Percentiles rank a stretch among this genome's conserved stretches.
These are phyloP conservation scores for Citrus sp. DNA, from an alignment of 345 rosid species.

Conservation along the genomic window DNA sequence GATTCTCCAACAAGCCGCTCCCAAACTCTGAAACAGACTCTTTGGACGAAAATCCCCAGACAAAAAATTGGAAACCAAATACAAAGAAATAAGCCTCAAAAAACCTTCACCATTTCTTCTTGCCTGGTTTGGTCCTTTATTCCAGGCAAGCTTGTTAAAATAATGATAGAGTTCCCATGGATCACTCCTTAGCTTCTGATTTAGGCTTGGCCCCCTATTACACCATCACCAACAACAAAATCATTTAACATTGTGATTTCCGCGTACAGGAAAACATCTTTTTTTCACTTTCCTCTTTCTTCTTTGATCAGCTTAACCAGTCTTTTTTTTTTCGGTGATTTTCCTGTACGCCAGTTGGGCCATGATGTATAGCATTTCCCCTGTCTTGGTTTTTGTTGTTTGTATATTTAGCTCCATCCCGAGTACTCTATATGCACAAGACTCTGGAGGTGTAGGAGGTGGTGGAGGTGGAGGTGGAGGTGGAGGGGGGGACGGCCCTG, in stretches of 20 bases:
- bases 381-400: constrained; percentile 20
- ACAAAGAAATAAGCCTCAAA: constrained; percentile 10
- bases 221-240: too few species aligned
- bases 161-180: constrained; percentile 20
- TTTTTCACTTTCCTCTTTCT: neutral
- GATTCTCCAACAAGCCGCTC: constrained; percentile 21
- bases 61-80: constrained; percentile 23
- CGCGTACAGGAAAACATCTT: constrained; percentile 26
- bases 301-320: neutral
- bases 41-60: constrained; percentile 3
- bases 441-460: neutral
- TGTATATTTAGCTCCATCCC: constrained; percentile 25
- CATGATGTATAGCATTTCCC: constrained; percentile 43
- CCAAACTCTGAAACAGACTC: constrained; percentile 8
- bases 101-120: constrained; percentile 34
- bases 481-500: neutral
- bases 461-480: neutral
- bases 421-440: constrained; percentile 19
- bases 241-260: neutral
- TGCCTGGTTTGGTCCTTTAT: constrained; percentile 40
- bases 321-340: neutral
- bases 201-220: neutral
- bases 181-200: neutral
- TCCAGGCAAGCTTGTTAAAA: constrained; percentile 20
- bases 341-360: constrained; percentile 29